Base-by-base conservation (phyloP, 345 rosid genomes). In the Punica granatum region DNA sequence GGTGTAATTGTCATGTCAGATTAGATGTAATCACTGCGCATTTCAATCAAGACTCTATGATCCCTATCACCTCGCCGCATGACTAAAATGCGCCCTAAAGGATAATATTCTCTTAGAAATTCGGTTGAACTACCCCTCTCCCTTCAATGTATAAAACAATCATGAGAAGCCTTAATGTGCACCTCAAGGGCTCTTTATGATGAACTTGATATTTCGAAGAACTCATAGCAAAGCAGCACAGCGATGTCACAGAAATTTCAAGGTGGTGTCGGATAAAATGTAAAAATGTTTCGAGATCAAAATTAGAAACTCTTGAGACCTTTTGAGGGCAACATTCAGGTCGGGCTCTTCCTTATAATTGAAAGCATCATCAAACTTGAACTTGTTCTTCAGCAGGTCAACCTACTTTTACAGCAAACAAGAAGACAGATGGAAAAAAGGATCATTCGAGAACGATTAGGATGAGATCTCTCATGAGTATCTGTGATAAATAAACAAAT, bases 341-440 rank as follows among this genome's bases (percentile, higher is more conserved):
- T 79, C 56, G 0, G 61, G 67, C 53, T 86, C 88, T 54, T 78
- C 82, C 65, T 80, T 81, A 64, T 81, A 82, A 80, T 83, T 83
- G 81, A 86, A 86, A 73, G 90, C 90, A 31, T 76, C 83, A 56
- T 86, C 80, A 33, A 83, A 86, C 44, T 83, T 81, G 64, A 83
- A 71, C 70, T 78, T 78, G 30, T 68, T 76, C 80, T 76, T 83
- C 68, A 86, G 70, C 23, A 83, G 66, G 63, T 78, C 79, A 66
- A 85, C 82, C 85, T 84, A 28, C 5, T 23, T 34, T 3, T 42
- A 0, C 33, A 34, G 36, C 33, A 7, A 48, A 21, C 31, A 32
- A 60, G 43, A 15, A 33, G 21, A 11, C 10, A 16, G 8, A 14
- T 39, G 19, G 31, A 46, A 70, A 0, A 32, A 60, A 23, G 18